Percentiles rank a stretch among this genome's conserved stretches.
These are phyloP conservation scores for Solanum infundibuliforme DNA, from an alignment of 257 asterid species.

Conservation along the genomic window DNA sequence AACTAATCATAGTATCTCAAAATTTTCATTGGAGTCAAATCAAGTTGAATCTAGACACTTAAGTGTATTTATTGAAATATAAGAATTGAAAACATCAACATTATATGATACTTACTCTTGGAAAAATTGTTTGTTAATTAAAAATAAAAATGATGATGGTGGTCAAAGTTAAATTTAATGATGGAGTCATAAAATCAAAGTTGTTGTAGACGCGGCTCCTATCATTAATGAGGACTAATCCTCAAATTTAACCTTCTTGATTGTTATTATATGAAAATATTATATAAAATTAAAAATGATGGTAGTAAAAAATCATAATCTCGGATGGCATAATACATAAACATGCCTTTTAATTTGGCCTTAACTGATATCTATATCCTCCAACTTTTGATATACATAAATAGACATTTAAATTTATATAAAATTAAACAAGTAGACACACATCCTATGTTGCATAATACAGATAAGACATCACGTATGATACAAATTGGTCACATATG, in stretches of 20 bases:
- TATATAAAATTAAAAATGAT: not conserved
- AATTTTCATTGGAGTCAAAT: not conserved
- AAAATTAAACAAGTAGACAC: too few relatives aligned
- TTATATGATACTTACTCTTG: not conserved
- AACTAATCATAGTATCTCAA: not conserved
- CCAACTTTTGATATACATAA: not conserved
- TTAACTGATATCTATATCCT: too few relatives aligned
- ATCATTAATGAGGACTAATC: not conserved
- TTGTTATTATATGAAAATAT: not conserved
- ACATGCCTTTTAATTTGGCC: too few relatives aligned
- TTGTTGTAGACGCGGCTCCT: not conserved
- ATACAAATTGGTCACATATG: too few relatives aligned
- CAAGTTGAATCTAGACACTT: not conserved
- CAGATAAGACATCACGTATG: not conserved
- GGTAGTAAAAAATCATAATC: not conserved
- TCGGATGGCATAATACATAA: too few relatives aligned
- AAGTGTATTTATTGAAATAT: not conserved
- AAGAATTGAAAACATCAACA: not conserved
- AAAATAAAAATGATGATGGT: not conserved
- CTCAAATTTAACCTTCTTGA: not conserved
- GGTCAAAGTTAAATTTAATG: not conserved
- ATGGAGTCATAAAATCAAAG: not conserved
- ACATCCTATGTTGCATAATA: not conserved
- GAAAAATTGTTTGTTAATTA: not conserved
- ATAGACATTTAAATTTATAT: too few relatives aligned